Percentiles rank a stretch among this genome's conserved stretches.
These are phyloP conservation scores for Kwoniella pini DNA, from an alignment of 768 basidiomycete species.

Conservation along the genomic window DNA sequence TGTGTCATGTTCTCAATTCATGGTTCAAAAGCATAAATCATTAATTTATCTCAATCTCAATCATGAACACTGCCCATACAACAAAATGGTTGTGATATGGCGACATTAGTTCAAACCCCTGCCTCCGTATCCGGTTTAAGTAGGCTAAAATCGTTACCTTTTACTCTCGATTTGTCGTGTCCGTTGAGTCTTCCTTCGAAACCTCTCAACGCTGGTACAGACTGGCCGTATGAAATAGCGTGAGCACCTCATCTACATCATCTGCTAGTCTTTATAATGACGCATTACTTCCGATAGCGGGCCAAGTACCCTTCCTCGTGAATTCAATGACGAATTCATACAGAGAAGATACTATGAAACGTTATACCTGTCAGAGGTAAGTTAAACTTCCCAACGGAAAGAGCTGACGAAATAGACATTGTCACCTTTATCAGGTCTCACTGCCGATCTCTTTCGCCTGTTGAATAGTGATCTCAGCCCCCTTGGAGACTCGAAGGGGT, in stretches of 20 bases:
- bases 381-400: not conserved
- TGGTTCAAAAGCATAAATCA: too few species aligned
- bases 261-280: too few species aligned
- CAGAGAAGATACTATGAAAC: constrained; percentile 33
- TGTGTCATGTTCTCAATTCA: too few species aligned
- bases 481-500: too few species aligned
- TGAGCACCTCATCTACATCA: constrained; percentile 14
- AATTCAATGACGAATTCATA: constrained; percentile 2
- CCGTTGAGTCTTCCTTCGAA: constrained; percentile 25
- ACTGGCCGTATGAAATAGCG: constrained; percentile 23
- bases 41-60: not conserved
- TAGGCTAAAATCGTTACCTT: constrained; percentile 1
- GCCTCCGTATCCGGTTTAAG: not conserved
- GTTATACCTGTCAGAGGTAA: constrained; percentile 33
- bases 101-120: not conserved
- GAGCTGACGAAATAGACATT: constrained; percentile 13
- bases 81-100: not conserved
- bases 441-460: constrained; percentile 19
- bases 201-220: not conserved
- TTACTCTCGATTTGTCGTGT: constrained; percentile 28
- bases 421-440: constrained; percentile 24
- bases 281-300: constrained; percentile 2
- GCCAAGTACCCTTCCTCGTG: not conserved
- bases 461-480: too few species aligned
- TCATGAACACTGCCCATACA: too few species aligned